These are phyloP conservation scores for Leccinum subtestaceum DNA, from an alignment of 768 basidiomycete species.

Conservation along the genomic window DNA sequence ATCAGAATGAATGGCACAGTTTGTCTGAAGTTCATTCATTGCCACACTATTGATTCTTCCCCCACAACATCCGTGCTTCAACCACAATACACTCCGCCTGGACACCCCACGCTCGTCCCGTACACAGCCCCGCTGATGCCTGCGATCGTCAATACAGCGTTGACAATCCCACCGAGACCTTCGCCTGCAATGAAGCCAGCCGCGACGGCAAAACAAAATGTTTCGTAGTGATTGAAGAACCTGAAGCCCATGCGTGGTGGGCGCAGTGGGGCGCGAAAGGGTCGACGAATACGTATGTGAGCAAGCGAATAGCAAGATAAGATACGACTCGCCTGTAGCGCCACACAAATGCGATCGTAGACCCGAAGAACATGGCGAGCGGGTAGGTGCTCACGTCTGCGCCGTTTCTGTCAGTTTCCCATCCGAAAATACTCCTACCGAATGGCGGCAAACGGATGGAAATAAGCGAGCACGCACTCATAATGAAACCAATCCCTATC, in stretches of 20 bases:
- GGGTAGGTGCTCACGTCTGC: slow-evolving; percentile 25
- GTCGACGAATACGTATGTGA: not conserved
- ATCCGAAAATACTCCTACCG: not conserved
- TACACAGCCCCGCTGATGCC: slow-evolving; percentile 26
- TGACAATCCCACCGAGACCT: slow-evolving; percentile 37
- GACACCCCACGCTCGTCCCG: slow-evolving; percentile 31
- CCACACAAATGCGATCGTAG: slow-evolving; percentile 24
- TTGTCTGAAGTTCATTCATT: not conserved
- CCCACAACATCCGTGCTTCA: not conserved
- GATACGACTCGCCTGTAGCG: slow-evolving; percentile 4
- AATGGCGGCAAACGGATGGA: not conserved
- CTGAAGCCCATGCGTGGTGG: not conserved
- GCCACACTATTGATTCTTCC: not conserved
- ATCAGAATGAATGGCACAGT: not conserved
- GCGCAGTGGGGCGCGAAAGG: not conserved
- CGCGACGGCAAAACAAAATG: slow-evolving; percentile 36
- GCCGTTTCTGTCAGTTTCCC: not conserved
- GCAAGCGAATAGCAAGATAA: not conserved
- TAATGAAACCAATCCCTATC: slow-evolving; percentile 19
- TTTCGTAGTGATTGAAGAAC: slow-evolving; percentile 12
- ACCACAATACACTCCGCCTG: slow-evolving; percentile 27
- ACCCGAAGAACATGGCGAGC: slow-evolving; percentile 24
- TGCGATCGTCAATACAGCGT: slow-evolving; percentile 31
- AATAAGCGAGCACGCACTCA: not conserved
- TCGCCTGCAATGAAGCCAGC: slow-evolving; percentile 43